phyloP scores from a whole-genome alignment of 345 rosid genomes.

The Eucalyptus paniculata region DNA sequence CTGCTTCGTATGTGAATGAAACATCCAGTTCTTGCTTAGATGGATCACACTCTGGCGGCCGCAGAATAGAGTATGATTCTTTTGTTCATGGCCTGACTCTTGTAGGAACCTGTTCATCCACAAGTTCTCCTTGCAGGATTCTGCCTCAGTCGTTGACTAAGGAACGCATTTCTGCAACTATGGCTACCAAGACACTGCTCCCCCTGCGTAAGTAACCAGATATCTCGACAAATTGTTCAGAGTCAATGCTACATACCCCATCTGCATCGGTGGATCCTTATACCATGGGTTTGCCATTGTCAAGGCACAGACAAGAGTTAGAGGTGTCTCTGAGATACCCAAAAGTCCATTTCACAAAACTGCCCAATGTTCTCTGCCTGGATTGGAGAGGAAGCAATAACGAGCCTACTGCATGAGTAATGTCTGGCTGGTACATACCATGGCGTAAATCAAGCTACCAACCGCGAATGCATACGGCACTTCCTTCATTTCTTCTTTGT shows the following conservation, averaged over 20 bases:
- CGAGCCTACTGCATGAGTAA: background rate
- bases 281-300: background rate
- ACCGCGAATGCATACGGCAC: background rate
- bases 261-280: background rate
- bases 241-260: background rate
- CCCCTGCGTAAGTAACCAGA: background rate
- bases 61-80: background rate
- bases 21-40: background rate
- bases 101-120: background rate
- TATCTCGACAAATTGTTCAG: background rate
- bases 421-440: background rate
- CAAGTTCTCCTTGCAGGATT: background rate
- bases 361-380: background rate
- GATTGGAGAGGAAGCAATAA: background rate
- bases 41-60: background rate
- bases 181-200: background rate
- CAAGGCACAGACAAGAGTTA: background rate
- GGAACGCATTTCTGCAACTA: background rate
- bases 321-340: background rate
- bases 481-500: background rate
- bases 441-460: background rate
- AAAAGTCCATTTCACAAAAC: background rate
- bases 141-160: background rate
- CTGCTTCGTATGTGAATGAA: background rate
- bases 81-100: background rate